Conservation (phyloP, 108 stramenopile species). For the Nannochloropsis salina region DNA sequence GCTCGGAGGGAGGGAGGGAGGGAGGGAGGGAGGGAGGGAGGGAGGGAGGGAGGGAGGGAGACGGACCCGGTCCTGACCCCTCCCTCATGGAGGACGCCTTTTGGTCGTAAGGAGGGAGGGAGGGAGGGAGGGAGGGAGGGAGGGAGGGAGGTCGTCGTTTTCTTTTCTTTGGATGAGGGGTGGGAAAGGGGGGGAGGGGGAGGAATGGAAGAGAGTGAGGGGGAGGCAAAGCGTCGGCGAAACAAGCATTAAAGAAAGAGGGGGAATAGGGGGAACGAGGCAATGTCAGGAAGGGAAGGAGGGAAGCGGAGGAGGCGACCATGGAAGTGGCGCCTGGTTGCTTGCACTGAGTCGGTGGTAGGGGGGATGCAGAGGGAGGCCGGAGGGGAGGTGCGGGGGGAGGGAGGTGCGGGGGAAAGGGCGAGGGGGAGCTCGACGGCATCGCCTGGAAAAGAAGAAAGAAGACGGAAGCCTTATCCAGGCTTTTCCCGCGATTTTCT, state of each 20-base stretch:
- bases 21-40: not conserved
- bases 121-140: slow-evolving; percentile 3
- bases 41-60: no score
- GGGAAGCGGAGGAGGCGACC: not conserved
- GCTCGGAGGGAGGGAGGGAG: not conserved
- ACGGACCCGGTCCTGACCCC: not conserved
- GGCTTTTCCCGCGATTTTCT: not conserved
- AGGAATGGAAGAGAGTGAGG: not conserved
- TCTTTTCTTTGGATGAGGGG: not conserved
- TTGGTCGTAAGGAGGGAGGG: not conserved
- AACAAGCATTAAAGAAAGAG: not conserved
- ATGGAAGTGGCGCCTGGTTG: no score
- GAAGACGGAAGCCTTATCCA: not conserved
- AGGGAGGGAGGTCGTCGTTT: not conserved
- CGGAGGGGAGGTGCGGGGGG: not conserved
- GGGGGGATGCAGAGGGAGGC: no score
- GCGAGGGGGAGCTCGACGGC: not conserved
- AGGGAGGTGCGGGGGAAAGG: not conserved
- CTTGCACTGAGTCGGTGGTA: no score
- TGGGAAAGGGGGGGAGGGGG: not conserved
- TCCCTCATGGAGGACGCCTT: not conserved
- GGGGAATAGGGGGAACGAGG: not conserved
- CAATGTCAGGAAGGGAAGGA: no score
- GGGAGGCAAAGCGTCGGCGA: not conserved
- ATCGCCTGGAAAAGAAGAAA: not conserved